A percentile compares a stretch with the other conserved stretches of the same genome.
These are phyloP conservation scores for Dicorynia guianensis DNA, from an alignment of 306 rosid genomes.

Conservation along the genomic window DNA sequence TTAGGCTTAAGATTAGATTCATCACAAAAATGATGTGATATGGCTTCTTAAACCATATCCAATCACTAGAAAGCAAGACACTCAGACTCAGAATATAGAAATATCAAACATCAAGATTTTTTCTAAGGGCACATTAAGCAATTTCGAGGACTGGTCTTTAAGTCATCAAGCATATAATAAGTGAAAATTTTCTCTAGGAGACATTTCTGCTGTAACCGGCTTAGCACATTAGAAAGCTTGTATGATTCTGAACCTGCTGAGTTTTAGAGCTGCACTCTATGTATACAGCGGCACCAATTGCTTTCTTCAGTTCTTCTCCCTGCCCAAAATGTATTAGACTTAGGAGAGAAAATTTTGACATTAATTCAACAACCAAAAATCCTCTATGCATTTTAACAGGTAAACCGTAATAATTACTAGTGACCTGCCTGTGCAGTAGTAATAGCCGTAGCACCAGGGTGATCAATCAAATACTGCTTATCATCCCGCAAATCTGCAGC, in stretches of 20 bases:
- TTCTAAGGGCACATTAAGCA: too few relatives aligned
- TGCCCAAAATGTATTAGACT: slow-evolving; percentile 45
- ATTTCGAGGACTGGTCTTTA: neutral
- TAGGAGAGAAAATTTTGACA: neutral
- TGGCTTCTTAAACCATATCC: neutral
- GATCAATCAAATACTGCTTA: slow-evolving; percentile 64
- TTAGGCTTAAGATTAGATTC: neutral
- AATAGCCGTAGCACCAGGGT: slow-evolving; percentile 66
- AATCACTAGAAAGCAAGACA: neutral
- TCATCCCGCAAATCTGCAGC: slow-evolving; percentile 75
- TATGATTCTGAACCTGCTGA: slow-evolving; percentile 66
- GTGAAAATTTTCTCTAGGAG: neutral
- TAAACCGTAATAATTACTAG: neutral
- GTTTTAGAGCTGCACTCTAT: slow-evolving; percentile 97
- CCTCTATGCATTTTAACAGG: neutral
- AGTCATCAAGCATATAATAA: neutral
- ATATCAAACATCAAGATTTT: neutral
- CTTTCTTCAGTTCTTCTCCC: slow-evolving; percentile 95
- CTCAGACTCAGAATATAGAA: neutral
- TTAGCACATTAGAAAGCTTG: too few relatives aligned
- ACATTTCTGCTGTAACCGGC: neutral
- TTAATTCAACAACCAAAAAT: slow-evolving; percentile 1
- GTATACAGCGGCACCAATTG: slow-evolving; percentile 91
- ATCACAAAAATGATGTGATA: neutral
- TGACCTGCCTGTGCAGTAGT: slow-evolving; percentile 65